Evolutionary conservation across 2,329 filamentous ascomycete genomes (phyloP), one percentile per base, ranked within the genome.

Genomic region (Cordyceps militaris): DNA sequence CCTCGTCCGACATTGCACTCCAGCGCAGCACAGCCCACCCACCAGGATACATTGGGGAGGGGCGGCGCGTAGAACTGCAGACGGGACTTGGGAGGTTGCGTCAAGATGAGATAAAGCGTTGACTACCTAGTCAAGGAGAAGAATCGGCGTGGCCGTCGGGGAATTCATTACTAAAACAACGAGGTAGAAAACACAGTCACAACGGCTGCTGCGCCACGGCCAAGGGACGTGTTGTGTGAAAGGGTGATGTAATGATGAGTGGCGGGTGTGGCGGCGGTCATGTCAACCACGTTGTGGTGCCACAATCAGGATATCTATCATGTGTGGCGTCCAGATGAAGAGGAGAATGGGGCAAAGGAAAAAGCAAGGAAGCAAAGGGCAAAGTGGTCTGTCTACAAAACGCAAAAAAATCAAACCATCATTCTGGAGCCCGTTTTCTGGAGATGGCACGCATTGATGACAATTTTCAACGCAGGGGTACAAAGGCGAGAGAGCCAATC

Each of bases 191-290:
- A 2, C 19, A 21, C 23, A 19, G 51, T 23, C 11, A 34, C 19
- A 36, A 47, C 52, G 42, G 42, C 52, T 47, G 42, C 52, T 55
- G 52, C 42, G 52, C 52, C 52, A 47, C 52, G 43, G 24, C n/a
- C 10, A 23, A 7, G 19, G 13, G n/a, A 38, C 19, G n/a, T 13
- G 38, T 23, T 28, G 38, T n/a, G 43, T 38, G 50, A 43, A 38
- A 36, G 11, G n/a, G 42, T 55, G 52, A 55, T 55, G 52, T 38
- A 55, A 47, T 47, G 30, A 7, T 3, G 13, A 47, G 28, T 28
- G 28, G 40, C 21, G 19, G 26, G 28, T 30, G 32, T 43, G 30
- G 52, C 23, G 40, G 50, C 26, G 52, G 50, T 53, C 36, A 55
- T 47, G 52, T 53, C 52, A 55, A 55, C n/a, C 16, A 30, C 13